Base-by-base conservation (phyloP, 2,329 filamentous ascomycete species). In the Bipolaris bicolor region DNA sequence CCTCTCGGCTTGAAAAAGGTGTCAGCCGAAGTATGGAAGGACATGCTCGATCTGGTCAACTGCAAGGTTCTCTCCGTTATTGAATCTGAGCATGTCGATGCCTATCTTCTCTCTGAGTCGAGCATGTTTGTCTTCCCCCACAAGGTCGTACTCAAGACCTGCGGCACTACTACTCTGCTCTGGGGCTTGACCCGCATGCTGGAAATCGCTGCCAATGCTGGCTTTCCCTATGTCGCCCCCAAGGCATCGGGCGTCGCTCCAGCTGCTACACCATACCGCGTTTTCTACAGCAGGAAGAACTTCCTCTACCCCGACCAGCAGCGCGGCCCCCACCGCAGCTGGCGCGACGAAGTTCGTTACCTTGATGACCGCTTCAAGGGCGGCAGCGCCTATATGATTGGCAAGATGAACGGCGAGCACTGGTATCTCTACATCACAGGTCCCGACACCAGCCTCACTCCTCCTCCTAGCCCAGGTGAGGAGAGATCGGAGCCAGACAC, bases 61-160 rank as follows among this genome's bases (percentile, higher is more conserved):
- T 99, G 95, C 88, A 95, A 99, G 81, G 92, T 99, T 53, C 84
- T 99, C 54, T 99, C 95, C 3, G 90, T 97, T 61, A 86, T 99
- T 63, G 89, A 94, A 75, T 97, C 94, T 22, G 92, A 97, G 63
- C 89, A 94, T 74, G 90, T 98, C 69, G 95, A 99, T 74, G 94
- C 95, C 64, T 99, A 99, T 76, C 87, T 99, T 6, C 84, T 99
- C 54, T 99, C 95, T 62, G 95, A 99, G 81, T 98, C 95, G 39
- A 98, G 95, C 90, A 97, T 99, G 93, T 99, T 99, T 76, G 92
- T 99, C 69, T 99, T 97, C 78, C 92, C 93, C n/a, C 95, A 99
- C 86, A 99, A 99, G 84, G 86, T 99, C 63, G 97, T 99, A 60
- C 83, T 99, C 66, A 99, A 99, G 86, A 99, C 95, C 7, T 99